Evolutionary conservation across 2,329 filamentous ascomycete genomes (phyloP), one percentile per base, ranked within the genome.

Genomic region (Dactylella cylindrospora): DNA sequence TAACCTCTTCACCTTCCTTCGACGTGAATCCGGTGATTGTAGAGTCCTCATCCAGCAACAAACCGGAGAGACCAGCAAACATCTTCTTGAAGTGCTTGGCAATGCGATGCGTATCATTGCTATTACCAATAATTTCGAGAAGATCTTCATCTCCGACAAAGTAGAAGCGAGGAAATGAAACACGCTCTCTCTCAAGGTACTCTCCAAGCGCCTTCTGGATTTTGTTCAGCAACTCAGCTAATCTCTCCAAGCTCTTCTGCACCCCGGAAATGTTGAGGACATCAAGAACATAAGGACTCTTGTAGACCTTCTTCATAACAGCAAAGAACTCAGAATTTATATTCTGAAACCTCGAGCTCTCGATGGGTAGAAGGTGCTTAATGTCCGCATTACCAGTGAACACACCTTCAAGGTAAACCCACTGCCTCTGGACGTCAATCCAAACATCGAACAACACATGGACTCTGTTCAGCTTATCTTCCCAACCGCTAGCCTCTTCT

Each of bases 61-160:
- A 80, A 2, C 93, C 93, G 3, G 86, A 91, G 40, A 98, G 79
- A 65, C 93, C 93, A 66, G 94, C 93, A 77, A 99, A 99, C 93
- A 99, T 99, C 78, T 99, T 99, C 73, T 95, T 91, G 78, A 99
- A 90, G 76, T 99, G 94, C 73, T 98, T 98, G 32, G 93, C 89
- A 67, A 98, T 94, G 50, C 93, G 90, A 62, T 93, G 76, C 7
- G 91, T 95, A 70, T 99, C 93, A 70, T 96, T 96, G 76, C 91
- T 97, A 73, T 99, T 99, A 71, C 93, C 93, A 66, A 99, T 99
- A 75, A 99, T 99, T 73, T 99, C 93, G 19, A 99, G 79, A 54
- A 99, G 77, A 74, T 99, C 93, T 71, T 99, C 94, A 70, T 99
- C 94, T 73, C 93, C 93, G 53, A 99, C 94, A 69, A 98, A 99